Evolutionary conservation across 163 green algal genomes (phyloP), one percentile per base, ranked within the genome.

Genomic region (Coccomyxa subellipsoidea): DNA sequence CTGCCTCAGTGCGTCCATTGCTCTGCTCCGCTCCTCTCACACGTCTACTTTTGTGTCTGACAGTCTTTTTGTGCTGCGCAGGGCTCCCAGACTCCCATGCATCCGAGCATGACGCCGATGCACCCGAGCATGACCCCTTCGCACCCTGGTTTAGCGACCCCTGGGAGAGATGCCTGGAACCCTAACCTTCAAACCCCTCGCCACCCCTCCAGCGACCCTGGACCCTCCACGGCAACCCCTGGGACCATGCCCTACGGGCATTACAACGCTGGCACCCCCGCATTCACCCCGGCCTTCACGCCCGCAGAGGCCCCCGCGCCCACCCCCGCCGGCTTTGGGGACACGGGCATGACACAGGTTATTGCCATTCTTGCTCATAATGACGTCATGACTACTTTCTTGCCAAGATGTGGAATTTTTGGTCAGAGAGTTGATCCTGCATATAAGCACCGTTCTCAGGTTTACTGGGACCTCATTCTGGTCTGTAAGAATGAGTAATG

Each of bases 251-350:
- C 38, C 87, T 91, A 40, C 70, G 34, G 10, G 66, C 72, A 21
- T 69, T 5, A 21, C 75, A 0, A 82, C 77, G 29, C 40, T 78
- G 85, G 47, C 93, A 92, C 85, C 84, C 88, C 21, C 21, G 86
- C 86, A 31, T 83, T 76, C 85, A 91, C 89, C 15, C 86, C 88
- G 9, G 84, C 81, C 7, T 89, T 86, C 77, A 90, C 85, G 7
- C 82, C 85, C 2, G 79, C 85, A 10, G 80, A 83, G 31, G 69
- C 69, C 18, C 53, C 69, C 81, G 79, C 81, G n/a, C 76, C 81
- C 59, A 87, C 89, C 0, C 89, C 89, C 5, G 87, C 86, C 3
- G 72, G 72, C 35, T 59, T 59, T 18, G 18, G 15, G 12, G 72
- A 79, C 37, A n/a, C 35, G 31, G 72, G 72, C 66, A 73, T 34